Base-by-base conservation (phyloP, 306 rosid genomes). In the Cicer yamashitae region DNA sequence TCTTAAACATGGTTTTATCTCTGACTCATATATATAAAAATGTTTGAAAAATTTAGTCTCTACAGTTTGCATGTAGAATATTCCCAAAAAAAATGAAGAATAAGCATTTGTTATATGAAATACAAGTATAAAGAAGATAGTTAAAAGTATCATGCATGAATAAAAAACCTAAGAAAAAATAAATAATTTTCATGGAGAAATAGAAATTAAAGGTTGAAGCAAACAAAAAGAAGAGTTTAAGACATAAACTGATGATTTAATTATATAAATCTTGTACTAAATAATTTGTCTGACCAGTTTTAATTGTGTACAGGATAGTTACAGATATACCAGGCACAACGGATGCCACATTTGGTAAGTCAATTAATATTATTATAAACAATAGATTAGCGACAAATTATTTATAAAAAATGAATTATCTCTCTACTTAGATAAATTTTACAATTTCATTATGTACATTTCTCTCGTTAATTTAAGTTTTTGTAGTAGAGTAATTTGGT, bases 301-400 rank as follows among this genome's bases (percentile, higher is more conserved):
- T 71, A 71, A 20, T 54, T 67, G 13, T 73, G 69, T 14, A 30
- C 91, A 94, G 98, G 98, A 79, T 91, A 6, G 98, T 91, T 43
- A 86, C 93, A 8, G 97, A 94, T 67, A 94, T 94, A 34, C 98
- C 98, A 13, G 98, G 98, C 82, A 94, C 98, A 39, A 94, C 98
- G 58, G 92, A 90, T 79, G 77, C 77, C 41, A 65, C 93, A 34
- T 94, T 94, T 68, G 97, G 97, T 93, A 85, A 84, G 70, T 38
- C 47, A 15, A 25, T 2, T 25, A 25, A 2, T 25, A 25, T 3
- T 25, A 25, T 3, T 25, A 25, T 25, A 25, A 25, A 25, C 2
- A 25, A 25, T 0, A 25, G 0, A 25, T 25, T 25, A 25, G 34
- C 0, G 30, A 25, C 34, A 25, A 25, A 25, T 3, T 25, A 2